phyloP scores from a whole-genome alignment of 257 asterid genomes.

The Leonotis leonurus region DNA sequence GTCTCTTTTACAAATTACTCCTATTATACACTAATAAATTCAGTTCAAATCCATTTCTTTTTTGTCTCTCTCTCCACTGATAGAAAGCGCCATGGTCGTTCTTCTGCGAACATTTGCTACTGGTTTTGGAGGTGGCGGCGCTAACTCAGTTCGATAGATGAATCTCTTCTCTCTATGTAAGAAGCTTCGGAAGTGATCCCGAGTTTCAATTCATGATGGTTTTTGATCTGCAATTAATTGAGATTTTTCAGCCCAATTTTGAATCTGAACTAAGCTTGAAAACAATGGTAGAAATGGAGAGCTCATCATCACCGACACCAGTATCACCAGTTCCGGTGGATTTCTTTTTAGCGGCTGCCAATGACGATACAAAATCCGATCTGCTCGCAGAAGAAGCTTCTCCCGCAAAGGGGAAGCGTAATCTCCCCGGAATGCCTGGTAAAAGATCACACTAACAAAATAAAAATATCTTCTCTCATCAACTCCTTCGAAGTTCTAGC shows the following conservation, averaged over 20 bases:
- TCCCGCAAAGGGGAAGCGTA: constrained; percentile 59
- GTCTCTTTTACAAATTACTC: not conserved
- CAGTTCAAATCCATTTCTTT: constrained; percentile 31
- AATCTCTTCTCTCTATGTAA: not conserved
- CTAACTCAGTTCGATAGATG: constrained; percentile 12
- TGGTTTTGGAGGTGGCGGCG: constrained; percentile 17
- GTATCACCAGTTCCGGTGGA: constrained; percentile 24
- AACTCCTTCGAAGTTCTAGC: not conserved
- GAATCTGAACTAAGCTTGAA: not conserved
- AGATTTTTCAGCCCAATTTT: not conserved
- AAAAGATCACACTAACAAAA: no score
- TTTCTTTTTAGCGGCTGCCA: constrained; percentile 22
- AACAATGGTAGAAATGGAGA: constrained; percentile 36
- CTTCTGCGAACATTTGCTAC: constrained; percentile 25
- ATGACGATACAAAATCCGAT: constrained; percentile 18
- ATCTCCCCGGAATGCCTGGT: constrained; percentile 98
- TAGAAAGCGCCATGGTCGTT: constrained; percentile 23
- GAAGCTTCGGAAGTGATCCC: not conserved
- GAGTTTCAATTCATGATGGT: not conserved
- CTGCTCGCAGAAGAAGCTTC: constrained; percentile 5
- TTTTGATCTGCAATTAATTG: not conserved
- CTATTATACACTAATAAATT: constrained; percentile 2
- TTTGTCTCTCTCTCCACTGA: constrained; percentile 28
- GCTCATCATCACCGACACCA: constrained; percentile 29
- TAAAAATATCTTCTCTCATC: not conserved